These are phyloP conservation scores for Ulota crispa DNA, from an alignment of 225 moss, liverwort and hornwort genomes.

Conservation along the genomic window DNA sequence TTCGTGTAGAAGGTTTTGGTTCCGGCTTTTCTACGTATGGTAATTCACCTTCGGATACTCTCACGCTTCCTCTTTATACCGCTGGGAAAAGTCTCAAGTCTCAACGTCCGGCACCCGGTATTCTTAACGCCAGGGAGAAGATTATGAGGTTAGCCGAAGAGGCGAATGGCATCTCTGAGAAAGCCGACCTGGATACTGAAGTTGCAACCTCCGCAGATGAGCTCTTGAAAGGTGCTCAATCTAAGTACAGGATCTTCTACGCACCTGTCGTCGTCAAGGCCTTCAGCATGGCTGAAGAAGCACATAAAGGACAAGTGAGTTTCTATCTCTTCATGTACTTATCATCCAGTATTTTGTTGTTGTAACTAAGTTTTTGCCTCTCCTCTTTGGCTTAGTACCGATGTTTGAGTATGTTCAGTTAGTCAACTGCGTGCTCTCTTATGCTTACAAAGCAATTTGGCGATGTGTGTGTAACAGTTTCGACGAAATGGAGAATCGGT, in stretches of 20 bases:
- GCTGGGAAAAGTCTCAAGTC: constrained; percentile 20
- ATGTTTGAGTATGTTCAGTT: background rate
- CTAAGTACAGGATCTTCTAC: constrained; percentile 32
- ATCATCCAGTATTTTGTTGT: background rate
- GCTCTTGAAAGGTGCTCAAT: constrained; percentile 43
- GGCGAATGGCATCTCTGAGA: constrained; percentile 31
- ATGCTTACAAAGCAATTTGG: background rate
- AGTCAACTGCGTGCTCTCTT: background rate
- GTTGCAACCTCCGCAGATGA: constrained; percentile 30
- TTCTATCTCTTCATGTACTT: background rate
- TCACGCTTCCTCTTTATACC: constrained; percentile 44
- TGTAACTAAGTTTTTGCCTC: background rate
- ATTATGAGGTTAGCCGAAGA: constrained; percentile 46
- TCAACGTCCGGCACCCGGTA: constrained; percentile 23
- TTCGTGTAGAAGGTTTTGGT: constrained; percentile 51
- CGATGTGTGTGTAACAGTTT: constrained; percentile 41
- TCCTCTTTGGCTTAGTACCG: background rate
- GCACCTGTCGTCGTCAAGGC: constrained; percentile 54
- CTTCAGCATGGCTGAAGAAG: constrained; percentile 59
- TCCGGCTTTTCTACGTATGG: constrained; percentile 20
- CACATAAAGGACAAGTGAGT: constrained; percentile 59
- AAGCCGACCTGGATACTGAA: background rate
- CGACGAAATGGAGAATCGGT: constrained; percentile 80
- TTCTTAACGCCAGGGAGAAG: constrained; percentile 49
- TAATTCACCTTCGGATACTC: constrained; percentile 37